Percentiles rank a stretch among this genome's conserved stretches.
Evolutionary conservation across 257 asterid species (phyloP).

Genomic region (Cruciata laevipes): DNA sequence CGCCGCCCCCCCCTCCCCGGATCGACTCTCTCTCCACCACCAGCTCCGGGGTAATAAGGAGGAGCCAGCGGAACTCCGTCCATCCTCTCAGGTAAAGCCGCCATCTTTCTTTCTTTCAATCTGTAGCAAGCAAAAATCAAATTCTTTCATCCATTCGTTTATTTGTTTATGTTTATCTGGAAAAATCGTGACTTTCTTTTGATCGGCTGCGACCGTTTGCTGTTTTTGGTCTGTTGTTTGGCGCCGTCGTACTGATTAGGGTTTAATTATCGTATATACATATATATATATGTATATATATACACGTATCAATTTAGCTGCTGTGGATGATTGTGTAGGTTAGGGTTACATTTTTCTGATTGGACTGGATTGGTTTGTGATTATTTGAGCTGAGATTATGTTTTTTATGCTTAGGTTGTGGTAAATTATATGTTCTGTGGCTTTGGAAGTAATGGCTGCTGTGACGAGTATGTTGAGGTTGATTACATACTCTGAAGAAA

Average conservation of each 20-base stretch:
- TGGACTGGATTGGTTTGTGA: background rate
- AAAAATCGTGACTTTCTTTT: background rate
- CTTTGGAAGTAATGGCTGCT: slow-evolving; percentile 25
- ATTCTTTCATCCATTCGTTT: background rate
- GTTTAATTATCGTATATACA: background rate
- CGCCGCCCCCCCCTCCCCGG: background rate
- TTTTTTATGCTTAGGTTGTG: slow-evolving; percentile 8
- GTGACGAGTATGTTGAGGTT: slow-evolving; percentile 40
- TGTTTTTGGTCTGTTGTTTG: background rate
- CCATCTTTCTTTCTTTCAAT: background rate
- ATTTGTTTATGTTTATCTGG: background rate
- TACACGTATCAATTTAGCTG: background rate
- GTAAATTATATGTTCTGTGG: background rate
- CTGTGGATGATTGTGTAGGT: background rate
- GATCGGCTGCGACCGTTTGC: background rate
- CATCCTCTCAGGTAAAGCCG: background rate
- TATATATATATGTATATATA: too few species aligned
- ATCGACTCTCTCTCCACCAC: background rate
- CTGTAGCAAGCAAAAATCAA: background rate
- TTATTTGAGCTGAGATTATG: background rate
- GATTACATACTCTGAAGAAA: slow-evolving; percentile 57
- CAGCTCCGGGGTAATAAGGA: background rate
- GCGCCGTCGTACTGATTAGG: background rate
- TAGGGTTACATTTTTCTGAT: background rate
- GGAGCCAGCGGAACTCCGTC: background rate